Conservation (phyloP, 2,329 filamentous ascomycete genomes). For the Cryoendolithus antarcticus region DNA sequence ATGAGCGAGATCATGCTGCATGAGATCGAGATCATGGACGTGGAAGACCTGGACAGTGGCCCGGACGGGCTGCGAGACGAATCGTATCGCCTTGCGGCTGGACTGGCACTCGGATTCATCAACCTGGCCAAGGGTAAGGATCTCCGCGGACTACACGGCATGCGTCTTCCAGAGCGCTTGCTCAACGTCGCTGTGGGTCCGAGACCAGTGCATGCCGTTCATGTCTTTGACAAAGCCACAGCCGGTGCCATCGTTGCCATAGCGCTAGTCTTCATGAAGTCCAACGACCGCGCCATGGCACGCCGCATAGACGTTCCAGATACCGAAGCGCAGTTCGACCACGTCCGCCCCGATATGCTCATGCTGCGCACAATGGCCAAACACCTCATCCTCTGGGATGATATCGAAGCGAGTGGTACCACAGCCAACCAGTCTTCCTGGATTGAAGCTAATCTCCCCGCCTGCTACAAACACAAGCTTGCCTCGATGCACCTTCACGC, state of each 20-base stretch:
- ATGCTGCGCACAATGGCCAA: constrained; percentile 78
- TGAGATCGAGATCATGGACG: constrained; percentile 80
- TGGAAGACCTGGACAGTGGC: constrained; percentile 53
- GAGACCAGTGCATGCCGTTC: constrained; percentile 83
- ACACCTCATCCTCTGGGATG: constrained; percentile 86
- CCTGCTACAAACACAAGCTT: constrained; percentile 47
- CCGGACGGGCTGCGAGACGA: constrained; percentile 80
- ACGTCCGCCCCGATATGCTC: constrained; percentile 85
- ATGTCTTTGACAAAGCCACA: constrained; percentile 83
- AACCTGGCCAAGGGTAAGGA: constrained; percentile 87
- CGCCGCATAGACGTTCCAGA: constrained; percentile 89
- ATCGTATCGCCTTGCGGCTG: constrained; percentile 89
- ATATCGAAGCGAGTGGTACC: constrained; percentile 47
- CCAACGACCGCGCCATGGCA: constrained; percentile 73
- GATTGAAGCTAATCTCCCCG: constrained; percentile 63
- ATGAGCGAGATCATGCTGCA: constrained; percentile 99
- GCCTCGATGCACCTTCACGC: constrained; percentile 37
- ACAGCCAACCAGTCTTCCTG: constrained; percentile 41
- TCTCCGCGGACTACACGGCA: constrained; percentile 79
- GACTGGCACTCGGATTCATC: constrained; percentile 85
- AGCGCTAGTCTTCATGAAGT: constrained; percentile 93
- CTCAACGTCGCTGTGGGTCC: constrained; percentile 74
- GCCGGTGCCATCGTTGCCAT: constrained; percentile 87
- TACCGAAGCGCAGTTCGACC: constrained; percentile 83
- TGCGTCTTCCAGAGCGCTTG: constrained; percentile 81